phyloP scores from a whole-genome alignment of 208 protist species.

The Trypanosoma boissoni region DNA sequence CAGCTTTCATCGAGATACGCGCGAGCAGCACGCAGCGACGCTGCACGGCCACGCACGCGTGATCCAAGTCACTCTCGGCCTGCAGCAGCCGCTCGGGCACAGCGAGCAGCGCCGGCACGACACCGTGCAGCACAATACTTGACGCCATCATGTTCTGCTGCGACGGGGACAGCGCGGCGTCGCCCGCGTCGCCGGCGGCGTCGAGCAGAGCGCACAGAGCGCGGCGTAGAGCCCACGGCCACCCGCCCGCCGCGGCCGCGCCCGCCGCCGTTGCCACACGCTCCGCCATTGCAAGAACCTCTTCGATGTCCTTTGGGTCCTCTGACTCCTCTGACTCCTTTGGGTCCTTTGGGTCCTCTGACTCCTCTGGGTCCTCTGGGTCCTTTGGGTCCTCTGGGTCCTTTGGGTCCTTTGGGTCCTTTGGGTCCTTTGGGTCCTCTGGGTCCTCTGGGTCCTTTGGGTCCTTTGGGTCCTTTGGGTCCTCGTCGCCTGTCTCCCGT shows the following conservation, averaged over 20 bases:
- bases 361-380: no score
- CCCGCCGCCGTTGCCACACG: background rate
- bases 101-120: conserved; percentile 32
- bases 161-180: conserved; percentile 7
- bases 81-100: conserved; percentile 29
- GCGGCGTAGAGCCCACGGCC: conserved; percentile 14
- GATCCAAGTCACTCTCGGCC: conserved; percentile 25
- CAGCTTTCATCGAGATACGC: conserved; percentile 33
- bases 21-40: conserved; percentile 29
- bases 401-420: no score
- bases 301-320: no score
- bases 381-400: no score
- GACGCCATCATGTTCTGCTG: conserved; percentile 41
- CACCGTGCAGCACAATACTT: conserved; percentile 29
- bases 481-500: no score
- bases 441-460: no score
- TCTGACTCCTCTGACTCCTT: no score
- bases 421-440: no score
- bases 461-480: no score
- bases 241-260: background rate
- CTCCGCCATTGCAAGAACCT: background rate
- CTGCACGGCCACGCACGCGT: conserved; percentile 22
- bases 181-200: conserved; percentile 28
- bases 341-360: no score
- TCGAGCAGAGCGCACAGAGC: background rate